Evolutionary conservation across 2,329 filamentous ascomycete species (phyloP).

Genomic region (Westerdykella aurantiaca): DNA sequence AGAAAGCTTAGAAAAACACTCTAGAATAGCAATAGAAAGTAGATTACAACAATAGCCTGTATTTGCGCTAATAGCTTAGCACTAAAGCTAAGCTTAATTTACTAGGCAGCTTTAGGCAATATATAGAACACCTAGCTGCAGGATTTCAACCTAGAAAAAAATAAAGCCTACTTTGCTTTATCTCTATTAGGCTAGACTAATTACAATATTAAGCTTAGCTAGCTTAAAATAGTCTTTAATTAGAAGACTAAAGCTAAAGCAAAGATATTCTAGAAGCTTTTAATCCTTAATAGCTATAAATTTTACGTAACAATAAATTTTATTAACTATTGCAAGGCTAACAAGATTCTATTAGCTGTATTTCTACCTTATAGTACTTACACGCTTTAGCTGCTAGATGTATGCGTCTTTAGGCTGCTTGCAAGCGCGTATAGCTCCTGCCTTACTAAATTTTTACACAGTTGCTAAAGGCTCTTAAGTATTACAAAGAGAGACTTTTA

Average conservation of each 20-base stretch:
- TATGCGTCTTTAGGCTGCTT: constrained; percentile 1
- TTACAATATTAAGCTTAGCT: constrained; percentile 5
- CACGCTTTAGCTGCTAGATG: constrained; percentile 3
- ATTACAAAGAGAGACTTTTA: not conserved
- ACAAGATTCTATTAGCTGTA: constrained; percentile 4
- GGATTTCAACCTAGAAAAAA: constrained; percentile 2
- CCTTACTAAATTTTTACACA: constrained; percentile 1
- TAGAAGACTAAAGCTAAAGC: constrained; percentile 3
- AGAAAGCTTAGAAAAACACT: not conserved
- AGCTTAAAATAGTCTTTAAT: no score
- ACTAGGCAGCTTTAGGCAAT: constrained; percentile 1
- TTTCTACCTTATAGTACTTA: constrained; percentile 1
- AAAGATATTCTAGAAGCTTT: constrained; percentile 3
- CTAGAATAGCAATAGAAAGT: constrained; percentile 1
- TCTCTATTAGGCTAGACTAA: constrained; percentile 11
- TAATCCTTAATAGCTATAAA: constrained; percentile 11
- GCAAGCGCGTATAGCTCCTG: not conserved
- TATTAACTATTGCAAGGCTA: constrained; percentile 10
- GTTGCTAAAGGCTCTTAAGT: not conserved
- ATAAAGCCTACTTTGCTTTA: constrained; percentile 1
- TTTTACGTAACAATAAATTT: constrained; percentile 8
- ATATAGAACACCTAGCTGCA: constrained; percentile 7
- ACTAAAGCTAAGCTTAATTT: constrained; percentile 7
- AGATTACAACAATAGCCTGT: constrained; percentile 1
- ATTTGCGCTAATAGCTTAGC: constrained; percentile 1